Base-by-base conservation (phyloP, 2,329 filamentous ascomycete species). In the Stagonosporopsis vannaccii region DNA sequence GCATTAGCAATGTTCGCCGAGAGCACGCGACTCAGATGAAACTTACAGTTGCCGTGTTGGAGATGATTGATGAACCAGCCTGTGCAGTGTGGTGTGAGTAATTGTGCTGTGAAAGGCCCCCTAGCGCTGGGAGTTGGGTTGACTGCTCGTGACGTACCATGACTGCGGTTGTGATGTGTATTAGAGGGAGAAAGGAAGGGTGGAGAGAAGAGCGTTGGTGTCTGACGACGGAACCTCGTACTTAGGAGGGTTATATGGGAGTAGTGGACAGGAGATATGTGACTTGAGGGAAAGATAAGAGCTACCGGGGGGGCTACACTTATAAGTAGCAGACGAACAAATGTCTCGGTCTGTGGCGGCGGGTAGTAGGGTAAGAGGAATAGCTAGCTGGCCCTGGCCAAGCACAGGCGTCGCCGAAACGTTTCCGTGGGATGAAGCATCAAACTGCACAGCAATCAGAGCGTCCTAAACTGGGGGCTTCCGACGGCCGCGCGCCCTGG, bases 21-120 rank as follows among this genome's bases (percentile, higher is more conserved):
- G 26, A 52, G 61, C 60, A 66, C 57, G 58, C 61, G 65, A 65
- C 30, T 33, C 51, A 59, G 44, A 47, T 36, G 54, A 41, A 40
- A 75, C 79, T 76, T 68, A 81, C 80, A 65, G 77, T 81, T 65
- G 76, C 73, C 43, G 80, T 79, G 68, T 82, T 81, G 70, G 79
- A 81, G 66, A 80, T 58, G 59, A 78, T 76, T 57, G 72, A 66
- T 69, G 75, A 77, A 58, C 72, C 67, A 49, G 75, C 74, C 75
- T 78, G 64, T 28, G 39, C n/a, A 20, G 37, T 35, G 11, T 58
- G 30, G 26, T 35, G 63, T 66, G 45, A 66, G 63, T 55, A 60
- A 56, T 20, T 32, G n/a, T 50, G 28, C 30, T 51, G 28, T 45
- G 19, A 35, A 46, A 33, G 8, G 20, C 8, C 43, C 41, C 39